Evolutionary conservation across 78 protist species (phyloP).

Genomic region (Mantamonas sphyraenae): DNA sequence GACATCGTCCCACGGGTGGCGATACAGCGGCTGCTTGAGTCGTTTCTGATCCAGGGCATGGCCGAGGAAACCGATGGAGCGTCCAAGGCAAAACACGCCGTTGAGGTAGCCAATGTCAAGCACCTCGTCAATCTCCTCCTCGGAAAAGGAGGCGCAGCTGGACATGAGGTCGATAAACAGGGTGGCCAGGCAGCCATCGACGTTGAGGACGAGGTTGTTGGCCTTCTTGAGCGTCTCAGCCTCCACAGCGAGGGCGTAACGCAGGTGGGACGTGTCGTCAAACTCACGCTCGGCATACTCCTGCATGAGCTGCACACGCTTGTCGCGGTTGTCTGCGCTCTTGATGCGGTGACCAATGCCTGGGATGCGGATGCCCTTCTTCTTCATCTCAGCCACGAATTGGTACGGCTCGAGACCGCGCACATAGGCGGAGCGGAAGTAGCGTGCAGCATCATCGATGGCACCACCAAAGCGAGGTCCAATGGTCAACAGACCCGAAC

Average conservation of each 20-base stretch:
- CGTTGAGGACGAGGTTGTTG: constrained; percentile 86
- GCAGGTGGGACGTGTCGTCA: neutral
- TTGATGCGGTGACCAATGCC: constrained; percentile 94
- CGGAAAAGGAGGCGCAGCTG: constrained; percentile 67
- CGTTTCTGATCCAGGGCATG: constrained; percentile 89
- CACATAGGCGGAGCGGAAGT: constrained; percentile 64
- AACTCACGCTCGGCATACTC: constrained; percentile 54
- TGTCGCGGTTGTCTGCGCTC: constrained; percentile 75
- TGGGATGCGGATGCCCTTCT: constrained; percentile 60
- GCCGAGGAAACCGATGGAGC: constrained; percentile 88
- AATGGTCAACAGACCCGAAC: constrained; percentile 85
- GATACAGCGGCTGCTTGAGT: constrained; percentile 80
- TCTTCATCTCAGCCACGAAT: constrained; percentile 74
- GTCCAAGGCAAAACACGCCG: constrained; percentile 87
- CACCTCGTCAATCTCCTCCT: constrained; percentile 72
- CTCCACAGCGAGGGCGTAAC: constrained; percentile 74
- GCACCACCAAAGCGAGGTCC: constrained; percentile 97
- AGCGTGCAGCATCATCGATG: constrained; percentile 68
- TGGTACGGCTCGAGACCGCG: constrained; percentile 51
- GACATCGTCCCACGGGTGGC: constrained; percentile 89
- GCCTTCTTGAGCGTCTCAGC: constrained; percentile 72
- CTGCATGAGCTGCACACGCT: constrained; percentile 70
- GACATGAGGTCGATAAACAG: constrained; percentile 78
- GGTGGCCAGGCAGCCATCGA: constrained; percentile 85
- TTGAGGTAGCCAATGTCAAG: constrained; percentile 63